Evolutionary conservation across 192 early-diverging fungal genomes (phyloP), one percentile per base, ranked within the genome.

Genomic region (Linnemannia zychae): DNA sequence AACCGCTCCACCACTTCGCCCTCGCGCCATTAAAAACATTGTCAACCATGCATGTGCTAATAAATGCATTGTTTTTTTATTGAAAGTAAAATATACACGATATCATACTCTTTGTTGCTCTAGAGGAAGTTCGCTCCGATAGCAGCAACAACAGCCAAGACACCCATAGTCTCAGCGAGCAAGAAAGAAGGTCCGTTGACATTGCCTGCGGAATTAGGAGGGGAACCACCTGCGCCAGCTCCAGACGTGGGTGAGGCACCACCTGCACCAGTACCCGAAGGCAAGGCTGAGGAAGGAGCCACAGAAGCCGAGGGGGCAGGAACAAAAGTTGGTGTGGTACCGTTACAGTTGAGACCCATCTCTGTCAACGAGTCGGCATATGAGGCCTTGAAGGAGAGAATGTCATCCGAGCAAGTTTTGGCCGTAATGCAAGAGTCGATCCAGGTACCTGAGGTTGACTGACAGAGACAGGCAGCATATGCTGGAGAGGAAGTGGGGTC

Each of bases 391-490:
- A 84, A 78, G n/a, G 33, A 28, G 6, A 36, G 7, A 37, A 79
- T 75, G 18, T 78, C 82, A 7, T 7, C 44, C 17, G 68, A 77
- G 40, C 82, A 84, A 13, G 67, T 44, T 22, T 22, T 57, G 4
- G 57, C 0, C 5, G 28, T 49, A n/a, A 33, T 48, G 67, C 82
- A 84, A 24, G 50, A 22, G 53, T 78, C 77, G 22, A 79, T 71
- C 82, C 82, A 84, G 67, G 76, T 36, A n/a, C 77, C 82, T 12
- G 70, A 49, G 18, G 65, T 44, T 11, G 77, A 71, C 5, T 77
- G 78, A 73, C 82, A 84, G n/a, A 84, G 60, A 28, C 82, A 84
- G 18, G 67, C 69, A 31, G 82, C 67, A n/a, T 71, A 50, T 6
- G 36, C 76, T n/a, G 76, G 72, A 13, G 47, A 49, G 36, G 24